Percentiles rank a stretch among this genome's conserved stretches.
Evolutionary conservation across 2,329 filamentous ascomycete species (phyloP).

Genomic region (Cladosporium sp.): DNA sequence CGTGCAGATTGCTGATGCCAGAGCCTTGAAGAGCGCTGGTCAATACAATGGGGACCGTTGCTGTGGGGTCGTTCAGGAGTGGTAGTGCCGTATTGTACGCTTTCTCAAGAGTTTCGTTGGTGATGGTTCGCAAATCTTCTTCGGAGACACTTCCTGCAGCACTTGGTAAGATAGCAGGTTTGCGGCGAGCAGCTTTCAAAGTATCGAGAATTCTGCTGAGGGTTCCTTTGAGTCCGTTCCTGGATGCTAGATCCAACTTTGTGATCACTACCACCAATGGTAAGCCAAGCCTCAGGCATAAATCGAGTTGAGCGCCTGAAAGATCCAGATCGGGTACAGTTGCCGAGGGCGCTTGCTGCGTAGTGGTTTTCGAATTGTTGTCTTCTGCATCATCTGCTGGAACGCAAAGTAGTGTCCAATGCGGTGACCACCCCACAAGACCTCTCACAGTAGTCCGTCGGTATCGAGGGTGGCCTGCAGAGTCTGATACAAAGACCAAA

Average conservation of each 20-base stretch:
- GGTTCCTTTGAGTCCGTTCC: constrained; percentile 66
- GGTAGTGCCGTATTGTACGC: constrained; percentile 54
- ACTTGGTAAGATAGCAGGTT: constrained; percentile 67
- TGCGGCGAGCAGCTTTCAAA: constrained; percentile 73
- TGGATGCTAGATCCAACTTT: constrained; percentile 85
- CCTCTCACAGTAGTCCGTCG: constrained; percentile 85
- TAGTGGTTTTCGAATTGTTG: constrained; percentile 44
- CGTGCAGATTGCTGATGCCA: constrained; percentile 80
- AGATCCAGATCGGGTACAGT: constrained; percentile 63
- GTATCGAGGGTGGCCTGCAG: constrained; percentile 87
- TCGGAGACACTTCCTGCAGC: constrained; percentile 35
- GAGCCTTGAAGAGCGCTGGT: constrained; percentile 84
- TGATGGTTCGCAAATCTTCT: constrained; percentile 60
- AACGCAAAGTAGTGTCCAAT: constrained; percentile 89
- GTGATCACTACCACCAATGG: constrained; percentile 84
- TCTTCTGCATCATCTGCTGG: constrained; percentile 72
- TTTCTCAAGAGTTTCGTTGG: constrained; percentile 61
- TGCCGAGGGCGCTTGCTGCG: constrained; percentile 36
- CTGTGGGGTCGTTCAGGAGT: constrained; percentile 50
- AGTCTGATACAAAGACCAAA: constrained; percentile 86
- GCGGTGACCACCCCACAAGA: constrained; percentile 91
- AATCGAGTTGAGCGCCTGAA: constrained; percentile 75
- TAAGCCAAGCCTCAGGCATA: constrained; percentile 78
- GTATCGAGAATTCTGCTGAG: constrained; percentile 73
- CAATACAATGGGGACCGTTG: constrained; percentile 77